Evolutionary conservation across 306 rosid genomes (phyloP).

Genomic region (Cucumis melo): DNA sequence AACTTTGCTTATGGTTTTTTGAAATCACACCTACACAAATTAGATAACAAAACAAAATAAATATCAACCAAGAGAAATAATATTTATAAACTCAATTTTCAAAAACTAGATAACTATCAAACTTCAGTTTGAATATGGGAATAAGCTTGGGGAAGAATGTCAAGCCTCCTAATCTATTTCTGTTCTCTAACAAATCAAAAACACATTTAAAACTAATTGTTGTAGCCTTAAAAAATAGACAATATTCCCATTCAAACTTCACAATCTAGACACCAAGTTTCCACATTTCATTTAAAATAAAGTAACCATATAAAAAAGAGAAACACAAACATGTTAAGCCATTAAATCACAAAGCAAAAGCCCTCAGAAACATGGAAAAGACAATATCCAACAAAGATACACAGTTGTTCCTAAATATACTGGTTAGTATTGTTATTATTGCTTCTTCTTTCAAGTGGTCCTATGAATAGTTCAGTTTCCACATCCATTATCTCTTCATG

Average conservation of each 20-base stretch:
- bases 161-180: too few relatives aligned
- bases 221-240: not conserved
- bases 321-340: not conserved
- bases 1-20: too few relatives aligned
- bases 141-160: too few relatives aligned
- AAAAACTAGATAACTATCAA: too few relatives aligned
- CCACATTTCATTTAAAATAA: not conserved
- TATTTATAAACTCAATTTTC: too few relatives aligned
- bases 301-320: not conserved
- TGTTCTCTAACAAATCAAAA: not conserved
- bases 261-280: not conserved
- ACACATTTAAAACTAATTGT: not conserved
- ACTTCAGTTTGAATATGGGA: too few relatives aligned
- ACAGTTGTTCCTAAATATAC: not conserved
- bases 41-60: too few relatives aligned
- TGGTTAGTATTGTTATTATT: not conserved
- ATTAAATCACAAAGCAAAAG: not conserved
- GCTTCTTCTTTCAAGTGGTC: constrained; percentile 34
- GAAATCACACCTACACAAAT: too few relatives aligned
- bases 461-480: constrained; percentile 71
- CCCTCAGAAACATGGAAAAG: not conserved
- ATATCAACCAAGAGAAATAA: too few relatives aligned
- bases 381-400: not conserved
- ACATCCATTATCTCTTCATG: constrained; percentile 22
- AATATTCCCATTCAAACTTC: not conserved